Evolutionary conservation across 225 moss, liverwort and hornwort genomes (phyloP), one percentile per base, ranked within the genome.

Genomic region (Pseudoscleropodium purum): DNA sequence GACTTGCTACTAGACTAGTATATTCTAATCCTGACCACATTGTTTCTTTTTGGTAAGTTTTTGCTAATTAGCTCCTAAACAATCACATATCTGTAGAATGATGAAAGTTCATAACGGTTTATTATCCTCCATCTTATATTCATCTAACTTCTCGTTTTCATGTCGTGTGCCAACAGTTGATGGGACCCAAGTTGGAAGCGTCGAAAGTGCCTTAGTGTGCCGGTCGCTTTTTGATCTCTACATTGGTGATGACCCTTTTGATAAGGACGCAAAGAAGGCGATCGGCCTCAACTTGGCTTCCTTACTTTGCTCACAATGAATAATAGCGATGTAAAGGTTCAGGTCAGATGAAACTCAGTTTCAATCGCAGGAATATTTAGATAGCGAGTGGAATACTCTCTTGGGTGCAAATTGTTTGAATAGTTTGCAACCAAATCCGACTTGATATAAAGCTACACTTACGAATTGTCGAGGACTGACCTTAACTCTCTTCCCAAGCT

Each of bases 211-310:
- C 52, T 91, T 99, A 87, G 84, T 99, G 61, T 97, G 97, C 92
- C 95, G 92, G 78, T 96, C 97, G 68, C 91, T 96, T 13, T 97
- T 97, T 65, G 96, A 97, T 92, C 95, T 99, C 64, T 99, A 99
- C 91, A 94, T 99, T 74, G 99, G 99, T 41, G 95, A 97, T 23
- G 95, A 99, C 47, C 92, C 99, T 31, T 99, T 99, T 83, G 99
- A 99, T 74, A 97, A 94, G 92, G 84, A 92, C 43, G 95, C 96
- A 27, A 97, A 91, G 86, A 94, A 95, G 90, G 79, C 87, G 31
- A 95, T 97, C 62, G 95, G 94, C 62, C 89, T 72, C 31, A 86
- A 79, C 86, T 61, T 98, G 83, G 93, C 92, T 83, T 90, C 93
- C 39, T 86, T 98, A 37, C 88, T 94, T 90, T 68, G 59, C 66